Conservation (phyloP, 352 stramenopile species). For the Phytophthora lateralis region DNA sequence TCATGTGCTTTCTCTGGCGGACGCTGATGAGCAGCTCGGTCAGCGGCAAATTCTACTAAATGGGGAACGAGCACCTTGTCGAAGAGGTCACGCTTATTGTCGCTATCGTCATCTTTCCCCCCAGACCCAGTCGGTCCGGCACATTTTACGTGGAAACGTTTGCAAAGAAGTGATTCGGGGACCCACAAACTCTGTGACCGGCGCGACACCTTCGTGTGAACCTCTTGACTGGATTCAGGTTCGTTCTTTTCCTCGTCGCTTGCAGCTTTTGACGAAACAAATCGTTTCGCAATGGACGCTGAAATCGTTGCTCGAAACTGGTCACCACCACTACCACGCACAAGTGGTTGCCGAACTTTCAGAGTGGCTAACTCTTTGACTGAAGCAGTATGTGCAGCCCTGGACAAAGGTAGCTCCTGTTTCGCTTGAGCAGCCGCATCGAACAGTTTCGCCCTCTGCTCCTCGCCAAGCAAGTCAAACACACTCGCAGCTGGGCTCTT, state of each 20-base stretch:
- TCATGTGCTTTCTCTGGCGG: constrained; percentile 1
- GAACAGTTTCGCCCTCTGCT: constrained; percentile 56
- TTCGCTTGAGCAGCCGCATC: constrained; percentile 44
- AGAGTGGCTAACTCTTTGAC: constrained; percentile 7
- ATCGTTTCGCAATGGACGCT: constrained; percentile 83
- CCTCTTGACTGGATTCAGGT: neutral
- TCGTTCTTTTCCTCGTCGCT: constrained; percentile 14
- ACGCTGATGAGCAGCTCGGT: constrained; percentile 25
- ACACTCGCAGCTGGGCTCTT: constrained; percentile 41
- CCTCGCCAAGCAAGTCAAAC: constrained; percentile 59
- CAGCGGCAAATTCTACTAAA: constrained; percentile 65
- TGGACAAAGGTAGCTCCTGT: constrained; percentile 4
- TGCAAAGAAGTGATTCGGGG: constrained; percentile 75
- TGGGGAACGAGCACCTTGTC: constrained; percentile 75
- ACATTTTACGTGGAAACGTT: constrained; percentile 83
- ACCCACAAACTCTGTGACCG: constrained; percentile 65
- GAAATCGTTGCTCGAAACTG: constrained; percentile 79
- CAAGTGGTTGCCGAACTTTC: constrained; percentile 47
- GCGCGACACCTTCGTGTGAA: constrained; percentile 44
- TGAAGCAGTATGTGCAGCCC: neutral
- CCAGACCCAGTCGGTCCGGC: constrained; percentile 36
- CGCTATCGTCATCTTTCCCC: constrained; percentile 24
- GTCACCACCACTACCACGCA: constrained; percentile 33
- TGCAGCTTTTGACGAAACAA: constrained; percentile 53
- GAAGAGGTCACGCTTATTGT: constrained; percentile 58